Evolutionary conservation across 805 yeast species (phyloP).

Genomic region (Cyberlindnera samutprakarnensis): DNA sequence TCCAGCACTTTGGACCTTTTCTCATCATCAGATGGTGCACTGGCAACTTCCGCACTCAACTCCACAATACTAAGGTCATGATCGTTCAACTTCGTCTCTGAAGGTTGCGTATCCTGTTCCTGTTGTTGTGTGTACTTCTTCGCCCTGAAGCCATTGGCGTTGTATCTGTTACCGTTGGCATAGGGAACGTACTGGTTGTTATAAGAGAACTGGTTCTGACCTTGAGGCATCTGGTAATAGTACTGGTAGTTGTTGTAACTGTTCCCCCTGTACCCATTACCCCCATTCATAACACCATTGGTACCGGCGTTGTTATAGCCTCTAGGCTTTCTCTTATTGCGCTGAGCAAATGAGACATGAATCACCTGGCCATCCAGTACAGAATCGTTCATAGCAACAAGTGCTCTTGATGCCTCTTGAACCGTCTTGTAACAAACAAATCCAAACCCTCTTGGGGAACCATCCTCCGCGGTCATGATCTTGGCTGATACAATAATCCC

Average conservation of each 20-base stretch:
- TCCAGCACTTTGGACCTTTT: conserved; percentile 5
- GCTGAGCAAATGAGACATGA: conserved; percentile 68
- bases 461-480: conserved; percentile 35
- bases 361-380: conserved; percentile 44
- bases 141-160: conserved; percentile 1
- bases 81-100: conserved; percentile 1
- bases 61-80: conserved; percentile 3
- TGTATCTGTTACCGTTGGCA: conserved; percentile 1
- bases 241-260: conserved; percentile 1
- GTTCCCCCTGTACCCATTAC: conserved; percentile 1
- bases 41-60: conserved; percentile 8
- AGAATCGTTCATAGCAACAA: conserved; percentile 55
- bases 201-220: not conserved
- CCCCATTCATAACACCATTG: not conserved
- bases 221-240: conserved; percentile 2
- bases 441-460: conserved; percentile 62
- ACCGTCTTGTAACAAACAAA: conserved; percentile 64
- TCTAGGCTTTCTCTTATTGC: conserved; percentile 39
- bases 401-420: conserved; percentile 57
- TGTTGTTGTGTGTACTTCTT: not conserved
- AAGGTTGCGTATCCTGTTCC: not conserved
- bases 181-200: not conserved
- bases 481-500: conserved; percentile 48
- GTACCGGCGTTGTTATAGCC: conserved; percentile 1
- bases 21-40: conserved; percentile 3